A percentile compares a stretch with the other conserved stretches of the same genome.
These are phyloP conservation scores for Russula ochroleuca DNA, from an alignment of 768 basidiomycete species.

Conservation along the genomic window DNA sequence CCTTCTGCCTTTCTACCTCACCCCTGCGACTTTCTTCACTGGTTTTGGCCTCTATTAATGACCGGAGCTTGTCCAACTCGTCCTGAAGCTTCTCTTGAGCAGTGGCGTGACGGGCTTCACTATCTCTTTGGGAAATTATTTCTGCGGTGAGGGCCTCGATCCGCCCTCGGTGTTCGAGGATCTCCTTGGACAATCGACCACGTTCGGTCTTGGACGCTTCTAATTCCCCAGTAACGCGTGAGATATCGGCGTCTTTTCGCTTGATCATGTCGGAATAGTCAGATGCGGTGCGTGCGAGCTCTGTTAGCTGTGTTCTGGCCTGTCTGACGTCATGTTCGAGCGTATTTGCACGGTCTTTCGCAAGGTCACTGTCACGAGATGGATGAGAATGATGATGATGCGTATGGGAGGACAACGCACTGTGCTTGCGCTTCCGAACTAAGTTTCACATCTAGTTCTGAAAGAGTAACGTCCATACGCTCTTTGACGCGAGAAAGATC, in stretches of 20 bases:
- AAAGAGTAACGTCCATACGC: slow-evolving; percentile 57
- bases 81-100: slow-evolving; percentile 62
- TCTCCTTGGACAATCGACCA: slow-evolving; percentile 51
- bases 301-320: slow-evolving; percentile 69
- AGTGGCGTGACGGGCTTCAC: slow-evolving; percentile 43
- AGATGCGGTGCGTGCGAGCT: slow-evolving; percentile 69
- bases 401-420: slow-evolving; percentile 40
- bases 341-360: slow-evolving; percentile 53
- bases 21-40: slow-evolving; percentile 79
- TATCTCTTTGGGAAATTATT: slow-evolving; percentile 54
- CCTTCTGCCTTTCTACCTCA: slow-evolving; percentile 84
- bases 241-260: slow-evolving; percentile 71
- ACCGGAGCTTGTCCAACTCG: slow-evolving; percentile 83
- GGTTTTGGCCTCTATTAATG: slow-evolving; percentile 78
- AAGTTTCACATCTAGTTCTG: slow-evolving; percentile 70
- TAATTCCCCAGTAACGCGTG: slow-evolving; percentile 50
- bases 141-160: slow-evolving; percentile 63
- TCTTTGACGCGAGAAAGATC: slow-evolving; percentile 72
- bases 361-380: slow-evolving; percentile 50
- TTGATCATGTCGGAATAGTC: slow-evolving; percentile 74
- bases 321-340: slow-evolving; percentile 68
- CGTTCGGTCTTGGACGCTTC: slow-evolving; percentile 53
- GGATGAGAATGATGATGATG: background rate
- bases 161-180: slow-evolving; percentile 63
- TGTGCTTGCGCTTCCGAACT: slow-evolving; percentile 56